These are phyloP conservation scores for Nannochloropsis granulata DNA, from an alignment of 108 stramenopile genomes.

Conservation along the genomic window DNA sequence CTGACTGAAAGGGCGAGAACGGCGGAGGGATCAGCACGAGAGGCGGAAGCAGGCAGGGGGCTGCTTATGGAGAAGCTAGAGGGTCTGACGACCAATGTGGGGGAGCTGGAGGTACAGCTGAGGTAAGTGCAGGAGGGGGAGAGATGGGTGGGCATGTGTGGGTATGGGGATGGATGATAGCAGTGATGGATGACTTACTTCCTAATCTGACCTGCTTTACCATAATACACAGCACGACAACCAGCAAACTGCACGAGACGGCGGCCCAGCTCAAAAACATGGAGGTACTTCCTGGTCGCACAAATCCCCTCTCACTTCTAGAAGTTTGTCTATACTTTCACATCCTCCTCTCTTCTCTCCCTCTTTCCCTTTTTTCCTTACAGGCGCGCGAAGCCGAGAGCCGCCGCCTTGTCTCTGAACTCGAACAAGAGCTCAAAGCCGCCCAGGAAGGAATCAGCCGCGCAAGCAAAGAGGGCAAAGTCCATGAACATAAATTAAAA, in stretches of 20 bases:
- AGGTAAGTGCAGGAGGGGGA: not conserved
- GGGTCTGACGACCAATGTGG: not conserved
- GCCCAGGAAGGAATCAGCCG: not conserved
- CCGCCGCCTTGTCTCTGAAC: not conserved
- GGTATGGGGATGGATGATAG: not conserved
- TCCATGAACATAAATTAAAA: not conserved
- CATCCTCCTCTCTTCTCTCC: not conserved
- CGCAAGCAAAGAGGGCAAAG: not conserved
- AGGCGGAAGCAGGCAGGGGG: not conserved
- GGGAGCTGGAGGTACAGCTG: not conserved
- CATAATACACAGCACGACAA: not conserved
- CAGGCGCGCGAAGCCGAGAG: not conserved
- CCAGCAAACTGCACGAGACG: not conserved
- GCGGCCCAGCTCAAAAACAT: not conserved
- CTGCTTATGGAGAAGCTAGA: not conserved
- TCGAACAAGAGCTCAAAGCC: not conserved
- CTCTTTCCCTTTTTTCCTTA: not conserved
- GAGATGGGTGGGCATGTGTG: not conserved
- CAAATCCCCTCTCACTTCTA: not conserved
- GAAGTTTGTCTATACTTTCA: not conserved
- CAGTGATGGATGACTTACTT: not conserved
- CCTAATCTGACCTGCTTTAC: not conserved
- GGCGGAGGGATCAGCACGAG: not conserved
- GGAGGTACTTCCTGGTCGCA: not conserved
- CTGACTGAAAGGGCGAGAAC: not conserved